Conservation (phyloP, 306 rosid species). For the Cucumis melo region DNA sequence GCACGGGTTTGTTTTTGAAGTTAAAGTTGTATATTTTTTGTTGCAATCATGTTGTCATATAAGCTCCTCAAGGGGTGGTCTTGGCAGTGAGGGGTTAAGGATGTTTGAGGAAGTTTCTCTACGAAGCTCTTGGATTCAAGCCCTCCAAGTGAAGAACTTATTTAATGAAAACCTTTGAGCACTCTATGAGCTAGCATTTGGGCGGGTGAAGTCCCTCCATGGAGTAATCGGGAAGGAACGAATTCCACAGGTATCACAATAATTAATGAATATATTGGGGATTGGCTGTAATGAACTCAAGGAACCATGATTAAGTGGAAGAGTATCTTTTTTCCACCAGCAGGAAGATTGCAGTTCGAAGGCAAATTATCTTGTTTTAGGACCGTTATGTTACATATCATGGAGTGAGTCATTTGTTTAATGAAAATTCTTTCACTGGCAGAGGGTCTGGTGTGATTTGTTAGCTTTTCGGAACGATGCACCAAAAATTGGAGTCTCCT, state of each 20-base stretch:
- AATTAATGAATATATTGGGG: background rate
- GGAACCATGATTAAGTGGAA: background rate
- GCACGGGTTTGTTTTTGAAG: background rate
- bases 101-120: background rate
- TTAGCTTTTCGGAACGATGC: background rate
- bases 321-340: background rate
- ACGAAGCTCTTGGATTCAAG: background rate
- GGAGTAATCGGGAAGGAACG: background rate
- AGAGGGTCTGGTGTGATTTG: background rate
- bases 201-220: background rate
- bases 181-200: background rate
- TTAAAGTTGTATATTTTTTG: background rate
- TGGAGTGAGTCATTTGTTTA: background rate
- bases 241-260: background rate
- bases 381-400: background rate
- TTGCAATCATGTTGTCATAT: background rate
- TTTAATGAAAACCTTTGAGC: background rate
- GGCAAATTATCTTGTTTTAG: background rate
- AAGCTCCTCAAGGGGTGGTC: background rate
- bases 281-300: background rate
- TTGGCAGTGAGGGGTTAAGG: background rate
- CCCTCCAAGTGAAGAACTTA: background rate
- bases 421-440: background rate
- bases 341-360: background rate
- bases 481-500: background rate